phyloP scores from a whole-genome alignment of 805 yeast genomes.

The Lachancea meyersii region DNA sequence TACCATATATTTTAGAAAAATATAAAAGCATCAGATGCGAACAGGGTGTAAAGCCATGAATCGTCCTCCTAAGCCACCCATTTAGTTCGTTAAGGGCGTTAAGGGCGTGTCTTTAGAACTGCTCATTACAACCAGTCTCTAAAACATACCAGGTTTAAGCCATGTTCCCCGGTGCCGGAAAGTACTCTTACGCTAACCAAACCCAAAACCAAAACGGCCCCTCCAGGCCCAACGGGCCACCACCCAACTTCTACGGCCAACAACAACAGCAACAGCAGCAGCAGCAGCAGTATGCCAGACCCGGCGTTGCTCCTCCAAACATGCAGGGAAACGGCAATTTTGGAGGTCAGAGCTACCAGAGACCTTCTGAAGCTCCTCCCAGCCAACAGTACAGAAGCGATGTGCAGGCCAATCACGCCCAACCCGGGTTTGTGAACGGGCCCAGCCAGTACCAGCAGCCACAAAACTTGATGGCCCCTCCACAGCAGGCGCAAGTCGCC shows the following conservation, averaged over 20 bases:
- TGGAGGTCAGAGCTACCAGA: conserved; percentile 4
- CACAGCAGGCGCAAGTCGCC: conserved; percentile 21
- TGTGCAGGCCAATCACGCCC: conserved; percentile 11
- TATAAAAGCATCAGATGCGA: no score
- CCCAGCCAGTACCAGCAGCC: conserved; percentile 21
- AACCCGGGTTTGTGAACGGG: conserved; percentile 14
- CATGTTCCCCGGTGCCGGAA: conserved; percentile 34
- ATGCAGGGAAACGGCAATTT: conserved; percentile 1
- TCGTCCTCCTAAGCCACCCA: no score
- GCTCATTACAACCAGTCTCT: no score
- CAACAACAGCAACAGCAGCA: conserved; percentile 10
- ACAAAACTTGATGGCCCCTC: conserved; percentile 17
- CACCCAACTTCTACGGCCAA: conserved; percentile 16
- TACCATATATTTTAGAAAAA: no score
- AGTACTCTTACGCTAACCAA: conserved; percentile 27
- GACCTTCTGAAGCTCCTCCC: conserved; percentile 1
- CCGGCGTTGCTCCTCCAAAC: conserved; percentile 18
- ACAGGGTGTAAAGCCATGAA: no score
- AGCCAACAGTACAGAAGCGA: conserved; percentile 8
- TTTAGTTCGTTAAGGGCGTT: no score
- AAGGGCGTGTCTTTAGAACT: no score
- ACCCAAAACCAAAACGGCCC: conserved; percentile 9
- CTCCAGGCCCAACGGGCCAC: conserved; percentile 17
- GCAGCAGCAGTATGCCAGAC: conserved; percentile 12
- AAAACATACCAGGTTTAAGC: no score